Conservation (phyloP, 768 basidiomycete species). For the Suillus ampliporus region DNA sequence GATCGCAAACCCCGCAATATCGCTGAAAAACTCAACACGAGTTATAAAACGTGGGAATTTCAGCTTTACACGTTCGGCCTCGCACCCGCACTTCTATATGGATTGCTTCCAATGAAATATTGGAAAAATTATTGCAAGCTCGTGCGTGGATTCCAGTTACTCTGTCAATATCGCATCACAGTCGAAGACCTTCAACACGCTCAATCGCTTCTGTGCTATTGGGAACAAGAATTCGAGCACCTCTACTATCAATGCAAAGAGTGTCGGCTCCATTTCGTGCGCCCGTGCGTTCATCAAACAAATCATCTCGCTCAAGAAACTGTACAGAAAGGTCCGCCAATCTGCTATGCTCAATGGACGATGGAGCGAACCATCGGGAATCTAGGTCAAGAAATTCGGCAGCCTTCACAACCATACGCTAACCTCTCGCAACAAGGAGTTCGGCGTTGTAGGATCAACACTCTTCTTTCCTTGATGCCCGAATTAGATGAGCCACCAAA, state of each 20-base stretch:
- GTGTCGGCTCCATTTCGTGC: conserved; percentile 38
- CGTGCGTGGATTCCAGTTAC: conserved; percentile 25
- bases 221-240: conserved; percentile 35
- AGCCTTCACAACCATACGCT: neutral
- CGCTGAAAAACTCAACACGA: conserved; percentile 32
- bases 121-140: conserved; percentile 30
- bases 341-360: conserved; percentile 32
- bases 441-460: conserved; percentile 13
- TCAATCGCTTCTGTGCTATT: conserved; percentile 28
- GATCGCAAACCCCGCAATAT: conserved; percentile 31
- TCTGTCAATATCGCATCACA: conserved; percentile 25
- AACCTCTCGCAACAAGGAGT: neutral
- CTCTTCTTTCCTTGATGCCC: conserved; percentile 11
- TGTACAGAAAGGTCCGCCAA: conserved; percentile 25
- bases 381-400: conserved; percentile 27
- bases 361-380: conserved; percentile 32
- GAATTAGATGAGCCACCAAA: too few relatives aligned
- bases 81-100: conserved; percentile 23
- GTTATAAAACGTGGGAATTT: conserved; percentile 37
- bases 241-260: conserved; percentile 32
- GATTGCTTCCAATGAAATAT: conserved; percentile 21
- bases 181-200: conserved; percentile 16
- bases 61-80: conserved; percentile 26
- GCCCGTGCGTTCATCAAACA: conserved; percentile 34
- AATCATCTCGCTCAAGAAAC: conserved; percentile 31